Base-by-base conservation (phyloP, 1,139 yeast genomes). In the Saccharomyces hybrid region DNA sequence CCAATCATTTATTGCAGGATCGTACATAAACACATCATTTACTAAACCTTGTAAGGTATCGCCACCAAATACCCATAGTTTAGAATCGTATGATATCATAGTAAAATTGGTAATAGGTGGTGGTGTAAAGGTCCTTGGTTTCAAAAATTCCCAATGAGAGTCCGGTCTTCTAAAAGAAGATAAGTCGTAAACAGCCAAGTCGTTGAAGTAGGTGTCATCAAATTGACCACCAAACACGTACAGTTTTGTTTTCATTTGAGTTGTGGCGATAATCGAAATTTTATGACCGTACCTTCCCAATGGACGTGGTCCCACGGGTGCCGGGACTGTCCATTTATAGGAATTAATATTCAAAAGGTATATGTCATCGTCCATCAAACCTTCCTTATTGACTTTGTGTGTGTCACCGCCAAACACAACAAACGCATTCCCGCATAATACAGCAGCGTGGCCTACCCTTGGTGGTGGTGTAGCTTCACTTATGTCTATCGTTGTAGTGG, bases 321-420 rank as follows among this genome's bases (percentile, higher is more conserved):
- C 77, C 14, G 97, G 96, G 27, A 88, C 82, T 4, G 97, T 90
- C 88, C 96, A 91, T 70, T 90, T 89, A 64, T 83, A 77, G 51
- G 96, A 88, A 64, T 89, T 86, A 64, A 93, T 87, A 74, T 93
- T 93, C 73, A 95, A 85, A 66, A 93, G 79, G 70, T 93, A 93
- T 58, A 93, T 76, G 65, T 84, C 86, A 69, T 91, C 89, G 70
- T 91, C 97, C 64, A 95, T 91, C 59, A 85, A 81, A 3, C 90
- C 93, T 32, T 76, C 77, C 57, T 81, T 81, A 61, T 87, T 90
- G 34, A 93, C 87, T 63, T 87, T 89, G 52, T 84, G 88, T 1
- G 98, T 93, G 68, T 93, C 99, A 64, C 99, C 99, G 49, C 98
- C 99, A 72, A 88, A 93, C 26, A 95, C 83, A 51, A 93, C 90